Conservation (phyloP, 371 early-diverging fungal species). For the Dipsacomyces acuminosporus region DNA sequence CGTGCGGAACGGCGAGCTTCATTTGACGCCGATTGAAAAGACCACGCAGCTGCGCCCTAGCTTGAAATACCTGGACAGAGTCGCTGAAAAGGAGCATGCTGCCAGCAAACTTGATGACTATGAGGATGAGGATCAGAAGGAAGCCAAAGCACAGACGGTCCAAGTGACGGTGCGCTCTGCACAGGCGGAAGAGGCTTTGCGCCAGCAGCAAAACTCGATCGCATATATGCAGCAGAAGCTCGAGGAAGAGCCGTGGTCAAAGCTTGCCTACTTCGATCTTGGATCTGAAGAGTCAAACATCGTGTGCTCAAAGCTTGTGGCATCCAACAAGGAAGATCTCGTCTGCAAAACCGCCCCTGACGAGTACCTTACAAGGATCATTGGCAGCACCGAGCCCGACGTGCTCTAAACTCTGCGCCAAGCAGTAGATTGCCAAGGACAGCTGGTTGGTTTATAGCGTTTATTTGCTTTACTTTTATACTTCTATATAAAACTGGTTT, state of each 20-base stretch:
- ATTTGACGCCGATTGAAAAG: slow-evolving; percentile 70
- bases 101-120: slow-evolving; percentile 60
- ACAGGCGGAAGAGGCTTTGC: slow-evolving; percentile 52
- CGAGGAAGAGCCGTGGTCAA: slow-evolving; percentile 76
- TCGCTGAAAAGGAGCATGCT: slow-evolving; percentile 74
- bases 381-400: slow-evolving; percentile 32
- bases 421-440: not conserved
- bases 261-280: slow-evolving; percentile 59
- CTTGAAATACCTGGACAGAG: slow-evolving; percentile 81
- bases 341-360: slow-evolving; percentile 22
- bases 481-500: too few species aligned
- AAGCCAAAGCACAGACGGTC: slow-evolving; percentile 53
- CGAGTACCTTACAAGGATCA: slow-evolving; percentile 29
- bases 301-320: slow-evolving; percentile 20
- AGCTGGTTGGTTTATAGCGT: not conserved
- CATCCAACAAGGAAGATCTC: slow-evolving; percentile 19
- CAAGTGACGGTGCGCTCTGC: slow-evolving; percentile 55
- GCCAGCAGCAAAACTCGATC: slow-evolving; percentile 56
- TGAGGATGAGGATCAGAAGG: slow-evolving; percentile 55
- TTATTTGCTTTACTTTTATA: too few species aligned
- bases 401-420: slow-evolving; percentile 11
- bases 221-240: slow-evolving; percentile 53
- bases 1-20: slow-evolving; percentile 67
- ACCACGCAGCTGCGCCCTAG: slow-evolving; percentile 78
- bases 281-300: slow-evolving; percentile 28